A percentile compares a stretch with the other conserved stretches of the same genome.
Evolutionary conservation across 2,329 filamentous ascomycete genomes (phyloP).

Genomic region (Zelopaecilomyces penicillatus): DNA sequence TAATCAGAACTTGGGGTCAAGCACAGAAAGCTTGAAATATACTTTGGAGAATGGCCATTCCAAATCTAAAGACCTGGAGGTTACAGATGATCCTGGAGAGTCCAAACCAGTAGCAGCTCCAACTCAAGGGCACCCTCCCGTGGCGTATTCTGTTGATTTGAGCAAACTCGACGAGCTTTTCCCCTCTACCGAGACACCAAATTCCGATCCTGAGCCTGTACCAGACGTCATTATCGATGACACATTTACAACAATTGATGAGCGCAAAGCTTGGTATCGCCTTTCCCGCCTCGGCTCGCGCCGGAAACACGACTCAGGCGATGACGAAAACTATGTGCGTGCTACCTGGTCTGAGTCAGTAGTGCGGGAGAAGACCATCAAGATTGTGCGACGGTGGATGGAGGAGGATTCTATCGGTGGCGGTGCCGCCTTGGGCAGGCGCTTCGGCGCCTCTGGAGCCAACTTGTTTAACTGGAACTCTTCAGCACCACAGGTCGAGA

Average conservation of each 20-base stretch:
- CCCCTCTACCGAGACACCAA: conserved; percentile 15
- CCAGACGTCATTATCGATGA: conserved; percentile 42
- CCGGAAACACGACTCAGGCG: conserved; percentile 46
- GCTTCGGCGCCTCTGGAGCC: conserved; percentile 31
- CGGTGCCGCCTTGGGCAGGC: conserved; percentile 31
- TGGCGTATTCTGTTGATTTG: conserved; percentile 24
- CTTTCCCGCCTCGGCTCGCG: conserved; percentile 52
- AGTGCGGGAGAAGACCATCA: conserved; percentile 44
- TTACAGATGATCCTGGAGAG: not conserved
- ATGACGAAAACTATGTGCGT: conserved; percentile 51
- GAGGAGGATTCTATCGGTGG: conserved; percentile 53
- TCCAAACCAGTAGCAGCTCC: not conserved
- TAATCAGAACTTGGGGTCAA: not conserved
- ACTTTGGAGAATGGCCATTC: not conserved
- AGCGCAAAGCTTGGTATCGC: conserved; percentile 59
- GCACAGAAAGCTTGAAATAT: not conserved
- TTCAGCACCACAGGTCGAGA: conserved; percentile 39
- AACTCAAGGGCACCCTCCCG: conserved; percentile 6
- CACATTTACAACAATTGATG: conserved; percentile 44
- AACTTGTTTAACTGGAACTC: conserved; percentile 56
- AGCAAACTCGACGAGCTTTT: conserved; percentile 26
- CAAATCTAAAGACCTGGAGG: no score
- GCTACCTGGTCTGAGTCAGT: conserved; percentile 50
- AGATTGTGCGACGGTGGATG: conserved; percentile 57
- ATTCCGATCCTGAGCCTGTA: conserved; percentile 25